Base-by-base conservation (phyloP, 768 basidiomycete genomes). In the Pleurotus tuoliensis region DNA sequence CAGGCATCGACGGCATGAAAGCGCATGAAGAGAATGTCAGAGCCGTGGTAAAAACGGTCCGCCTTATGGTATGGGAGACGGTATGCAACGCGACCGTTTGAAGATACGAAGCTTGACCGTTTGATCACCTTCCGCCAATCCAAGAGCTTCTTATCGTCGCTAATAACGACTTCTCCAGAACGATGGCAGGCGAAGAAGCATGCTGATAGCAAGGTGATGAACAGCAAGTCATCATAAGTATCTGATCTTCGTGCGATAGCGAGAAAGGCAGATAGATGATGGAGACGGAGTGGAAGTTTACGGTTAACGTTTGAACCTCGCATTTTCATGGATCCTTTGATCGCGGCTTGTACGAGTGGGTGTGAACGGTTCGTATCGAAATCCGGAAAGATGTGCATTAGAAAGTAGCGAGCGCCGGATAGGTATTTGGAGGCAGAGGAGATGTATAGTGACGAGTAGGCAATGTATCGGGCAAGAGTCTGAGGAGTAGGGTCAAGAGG, bases 381-480 rank as follows among this genome's bases (percentile, higher is more conserved):
- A 9, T 66, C 55, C 43, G 69, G 64, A 44, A 59, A 70, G 20
- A 64, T 15, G 20, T 64, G 58, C 2, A 55, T 57, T 7, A 70
- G 50, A 40, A 65, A 64, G 43, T 69, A 62, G 0, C 62, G 52
- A n/a, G 56, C 59, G 8, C 66, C 68, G 3, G 66, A 56, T 3
- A 68, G 62, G 54, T 68, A 68, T 56, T 52, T 59, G 1, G 58
- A 16, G 5, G 47, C 53, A 2, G 62, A 65, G 1, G 56, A 40
- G 30, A 64, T 63, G 11, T 15, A 62, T 46, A 22, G 66, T 1
- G 58, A 69, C 67, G 71, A 75, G 62, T 64, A 79, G 2, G 71
- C 64, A 2, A 65, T 61, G 61, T 63, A 80, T 40, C 73, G 69
- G 7, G 66, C 65, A 0, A 80, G 56, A 0, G 73, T 73, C 37